Percentiles rank a stretch among this genome's conserved stretches.
Evolutionary conservation across 2,329 filamentous ascomycete genomes (phyloP).

Genomic region (Cyclaneusma minus): DNA sequence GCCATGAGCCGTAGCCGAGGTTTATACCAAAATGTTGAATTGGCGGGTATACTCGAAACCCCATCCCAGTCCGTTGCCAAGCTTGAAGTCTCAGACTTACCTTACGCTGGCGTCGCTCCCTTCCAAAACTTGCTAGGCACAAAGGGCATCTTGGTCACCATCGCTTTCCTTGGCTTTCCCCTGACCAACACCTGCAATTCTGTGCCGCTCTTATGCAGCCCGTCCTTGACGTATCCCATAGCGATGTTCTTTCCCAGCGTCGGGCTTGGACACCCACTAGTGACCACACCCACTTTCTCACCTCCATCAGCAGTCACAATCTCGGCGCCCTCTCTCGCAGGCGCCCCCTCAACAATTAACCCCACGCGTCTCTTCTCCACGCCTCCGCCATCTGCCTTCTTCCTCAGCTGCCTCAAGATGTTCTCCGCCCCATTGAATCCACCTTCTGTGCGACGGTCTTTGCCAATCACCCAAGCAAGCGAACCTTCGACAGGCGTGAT

Average conservation of each 20-base stretch:
- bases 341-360: slow-evolving; percentile 68
- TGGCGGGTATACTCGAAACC: too few relatives aligned
- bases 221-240: slow-evolving; percentile 68
- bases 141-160: slow-evolving; percentile 58
- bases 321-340: slow-evolving; percentile 76
- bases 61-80: too few relatives aligned
- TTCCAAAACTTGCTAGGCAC: slow-evolving; percentile 46
- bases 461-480: slow-evolving; percentile 71
- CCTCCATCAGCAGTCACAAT: slow-evolving; percentile 48
- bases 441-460: slow-evolving; percentile 49
- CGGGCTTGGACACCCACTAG: slow-evolving; percentile 81
- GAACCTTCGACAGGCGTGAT: slow-evolving; percentile 53
- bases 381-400: slow-evolving; percentile 59
- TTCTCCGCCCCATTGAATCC: slow-evolving; percentile 76
- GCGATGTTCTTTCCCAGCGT: slow-evolving; percentile 81
- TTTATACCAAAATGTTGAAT: too few relatives aligned
- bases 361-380: slow-evolving; percentile 64
- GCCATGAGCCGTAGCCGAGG: too few relatives aligned
- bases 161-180: slow-evolving; percentile 49
- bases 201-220: slow-evolving; percentile 53
- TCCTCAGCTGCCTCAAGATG: slow-evolving; percentile 63
- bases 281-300: slow-evolving; percentile 62
- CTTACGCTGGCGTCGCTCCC: too few relatives aligned
- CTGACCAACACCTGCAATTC: slow-evolving; percentile 48
- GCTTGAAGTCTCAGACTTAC: too few relatives aligned